Evolutionary conservation across 2,329 filamentous ascomycete species (phyloP), one percentile per base, ranked within the genome.

Genomic region (Fusarium tjaetaba): DNA sequence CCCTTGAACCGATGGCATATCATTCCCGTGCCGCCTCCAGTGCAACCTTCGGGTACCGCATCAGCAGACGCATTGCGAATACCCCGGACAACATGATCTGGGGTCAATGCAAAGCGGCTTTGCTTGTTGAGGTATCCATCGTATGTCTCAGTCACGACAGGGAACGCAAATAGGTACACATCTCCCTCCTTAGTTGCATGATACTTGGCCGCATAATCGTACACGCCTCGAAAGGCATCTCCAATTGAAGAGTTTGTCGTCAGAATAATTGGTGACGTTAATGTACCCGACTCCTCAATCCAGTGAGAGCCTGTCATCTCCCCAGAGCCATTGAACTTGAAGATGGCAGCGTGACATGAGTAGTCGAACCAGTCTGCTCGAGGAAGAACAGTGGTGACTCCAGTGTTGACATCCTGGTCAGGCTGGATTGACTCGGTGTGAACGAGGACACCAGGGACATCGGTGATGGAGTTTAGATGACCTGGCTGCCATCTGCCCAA

Each of bases 21-120:
- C 89, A 92, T 92, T 20, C 90, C 90, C 1, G 90, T 90, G n/a
- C 91, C 91, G 24, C 91, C 91, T 7, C 91, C 91, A 4, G 86
- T 86, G 73, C 89, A 90, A 1, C 91, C 91, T 79, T 93, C 91
- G 4, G 81, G 80, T 2, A 93, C 89, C 2, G 83, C 80, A 4
- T 85, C 88, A 14, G 83, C 81, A 5, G 82, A 83, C 1, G 88
- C 89, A 13, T 79, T 82, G 38, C 85, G 82, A 58, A 92, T 88
- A 2, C 89, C 88, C 7, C 82, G 78, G 34, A 88, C 82, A 39
- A 92, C 81, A 70, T 91, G 86, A 61, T 86, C 80, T 0, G 88
- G 82, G 30, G 83, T 87, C 6, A 92, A 84, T 2, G 85, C 84
- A 61, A 91, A 89, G 24, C 85, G 85, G 30, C 83, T 82, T 4